phyloP scores from a whole-genome alignment of 345 rosid species.

The Melastoma malabathricum region DNA sequence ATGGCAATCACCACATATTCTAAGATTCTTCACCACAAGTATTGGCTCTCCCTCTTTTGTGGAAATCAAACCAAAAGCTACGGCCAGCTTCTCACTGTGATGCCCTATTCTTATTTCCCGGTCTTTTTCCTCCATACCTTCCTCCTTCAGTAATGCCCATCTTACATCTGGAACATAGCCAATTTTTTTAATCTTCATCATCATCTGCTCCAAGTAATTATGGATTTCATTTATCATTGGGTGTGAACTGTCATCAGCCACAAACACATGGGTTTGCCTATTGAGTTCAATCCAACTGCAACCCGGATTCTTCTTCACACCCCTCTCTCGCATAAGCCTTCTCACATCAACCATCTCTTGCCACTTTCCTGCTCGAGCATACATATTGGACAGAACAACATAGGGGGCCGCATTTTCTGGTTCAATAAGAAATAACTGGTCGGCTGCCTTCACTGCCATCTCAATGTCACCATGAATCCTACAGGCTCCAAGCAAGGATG shows the following conservation, averaged over 20 bases:
- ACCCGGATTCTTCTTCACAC: conserved; percentile 74
- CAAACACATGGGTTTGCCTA: conserved; percentile 50
- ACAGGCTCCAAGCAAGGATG: conserved; percentile 75
- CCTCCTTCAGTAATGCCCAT: conserved; percentile 54
- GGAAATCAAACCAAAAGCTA: conserved; percentile 72
- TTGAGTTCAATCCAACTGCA: conserved; percentile 87
- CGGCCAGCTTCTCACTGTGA: conserved; percentile 89
- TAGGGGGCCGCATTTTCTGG: conserved; percentile 75
- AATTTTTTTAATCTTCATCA: conserved; percentile 40
- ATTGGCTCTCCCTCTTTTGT: conserved; percentile 49
- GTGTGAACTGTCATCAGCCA: conserved; percentile 77
- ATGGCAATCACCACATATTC: conserved; percentile 91
- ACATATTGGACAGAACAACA: conserved; percentile 76
- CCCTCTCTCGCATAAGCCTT: conserved; percentile 62
- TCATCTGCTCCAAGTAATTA: conserved; percentile 49
- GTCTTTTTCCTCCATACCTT: conserved; percentile 33
- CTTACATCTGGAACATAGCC: conserved; percentile 70
- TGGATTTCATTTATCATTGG: conserved; percentile 57
- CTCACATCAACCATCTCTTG: conserved; percentile 51
- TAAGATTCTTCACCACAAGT: conserved; percentile 61
- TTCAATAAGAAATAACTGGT: conserved; percentile 40
- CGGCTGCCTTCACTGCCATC: conserved; percentile 62
- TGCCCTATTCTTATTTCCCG: conserved; percentile 50
- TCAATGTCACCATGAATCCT: conserved; percentile 56
- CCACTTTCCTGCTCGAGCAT: conserved; percentile 52